These are phyloP conservation scores for Fusarium vanettenii DNA, from an alignment of 2,329 filamentous ascomycete genomes.

Conservation along the genomic window DNA sequence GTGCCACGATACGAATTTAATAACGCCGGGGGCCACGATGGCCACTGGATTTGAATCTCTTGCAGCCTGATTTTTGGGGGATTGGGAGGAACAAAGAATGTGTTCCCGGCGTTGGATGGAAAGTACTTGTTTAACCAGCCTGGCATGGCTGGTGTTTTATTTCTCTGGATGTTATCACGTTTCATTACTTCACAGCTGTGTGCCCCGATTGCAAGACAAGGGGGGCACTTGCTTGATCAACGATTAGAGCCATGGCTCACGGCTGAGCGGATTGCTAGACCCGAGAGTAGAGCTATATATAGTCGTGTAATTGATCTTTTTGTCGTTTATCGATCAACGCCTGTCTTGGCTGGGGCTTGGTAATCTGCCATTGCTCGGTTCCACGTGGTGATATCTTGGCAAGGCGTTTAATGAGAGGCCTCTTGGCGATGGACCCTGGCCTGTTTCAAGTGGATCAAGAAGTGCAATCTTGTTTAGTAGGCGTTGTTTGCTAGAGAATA, in stretches of 20 bases:
- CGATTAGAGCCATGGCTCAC: neutral
- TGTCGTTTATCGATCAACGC: neutral
- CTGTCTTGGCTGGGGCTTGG: neutral
- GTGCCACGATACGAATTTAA: constrained; percentile 10
- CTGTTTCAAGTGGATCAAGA: neutral
- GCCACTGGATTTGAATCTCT: constrained; percentile 5
- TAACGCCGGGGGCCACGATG: constrained; percentile 4
- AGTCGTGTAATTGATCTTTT: neutral
- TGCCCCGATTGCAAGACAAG: neutral
- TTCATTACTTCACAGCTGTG: constrained; percentile 2
- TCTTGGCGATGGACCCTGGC: neutral
- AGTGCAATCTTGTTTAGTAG: neutral
- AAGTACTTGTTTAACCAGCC: constrained; percentile 32
- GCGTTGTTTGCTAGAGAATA: neutral
- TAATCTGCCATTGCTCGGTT: neutral
- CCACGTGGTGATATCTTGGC: constrained; percentile 13
- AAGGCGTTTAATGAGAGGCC: neutral
- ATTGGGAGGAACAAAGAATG: constrained; percentile 25
- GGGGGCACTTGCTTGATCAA: neutral
- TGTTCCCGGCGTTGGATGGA: constrained; percentile 41
- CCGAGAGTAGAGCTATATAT: neutral
- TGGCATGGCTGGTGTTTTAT: constrained; percentile 34
- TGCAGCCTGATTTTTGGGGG: constrained; percentile 22
- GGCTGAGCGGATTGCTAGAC: neutral
- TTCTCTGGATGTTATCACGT: constrained; percentile 16